Conservation (phyloP, 148 eudicot genomes). For the Rhododendron ferrugineum region DNA sequence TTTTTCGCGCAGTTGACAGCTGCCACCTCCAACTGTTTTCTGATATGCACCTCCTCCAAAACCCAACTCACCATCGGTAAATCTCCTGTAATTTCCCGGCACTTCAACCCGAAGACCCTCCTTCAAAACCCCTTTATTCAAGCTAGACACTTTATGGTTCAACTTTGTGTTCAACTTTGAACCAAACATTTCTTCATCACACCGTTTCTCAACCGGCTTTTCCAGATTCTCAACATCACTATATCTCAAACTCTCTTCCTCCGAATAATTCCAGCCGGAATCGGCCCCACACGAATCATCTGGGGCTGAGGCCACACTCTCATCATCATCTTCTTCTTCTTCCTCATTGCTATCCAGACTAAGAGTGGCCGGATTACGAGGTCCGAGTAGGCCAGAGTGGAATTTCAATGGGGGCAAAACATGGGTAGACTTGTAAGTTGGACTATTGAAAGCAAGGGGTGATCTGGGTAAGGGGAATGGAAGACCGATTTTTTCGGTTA, state of each 20-base stretch:
- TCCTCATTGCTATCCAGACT: slow-evolving; percentile 30
- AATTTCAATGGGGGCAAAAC: slow-evolving; percentile 69
- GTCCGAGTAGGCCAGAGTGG: slow-evolving; percentile 55
- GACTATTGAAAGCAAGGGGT: slow-evolving; percentile 29
- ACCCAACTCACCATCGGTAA: slow-evolving; percentile 25
- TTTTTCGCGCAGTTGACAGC: slow-evolving; percentile 21
- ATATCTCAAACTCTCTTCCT: slow-evolving; percentile 36
- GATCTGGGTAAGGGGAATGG: slow-evolving; percentile 40
- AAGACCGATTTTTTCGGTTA: slow-evolving; percentile 36
- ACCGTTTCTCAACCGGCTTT: slow-evolving; percentile 8
- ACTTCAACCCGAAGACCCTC: slow-evolving; percentile 51
- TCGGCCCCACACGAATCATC: slow-evolving; percentile 35
- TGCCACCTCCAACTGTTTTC: slow-evolving; percentile 30
- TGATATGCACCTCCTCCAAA: slow-evolving; percentile 21
- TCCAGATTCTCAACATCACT: slow-evolving; percentile 16
- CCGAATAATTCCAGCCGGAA: slow-evolving; percentile 37
- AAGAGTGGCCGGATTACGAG: slow-evolving; percentile 33
- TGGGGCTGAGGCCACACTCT: slow-evolving; percentile 71
- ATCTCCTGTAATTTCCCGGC: slow-evolving; percentile 33
- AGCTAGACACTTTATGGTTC: slow-evolving; percentile 20
- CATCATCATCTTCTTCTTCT: slow-evolving; percentile 37
- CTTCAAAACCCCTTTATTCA: slow-evolving; percentile 54
- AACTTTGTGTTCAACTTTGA: slow-evolving; percentile 6
- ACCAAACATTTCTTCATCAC: slow-evolving; percentile 24
- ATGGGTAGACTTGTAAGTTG: slow-evolving; percentile 37